Base-by-base conservation (phyloP, 1,139 yeast species). In the Suhomyces anneliseae region DNA sequence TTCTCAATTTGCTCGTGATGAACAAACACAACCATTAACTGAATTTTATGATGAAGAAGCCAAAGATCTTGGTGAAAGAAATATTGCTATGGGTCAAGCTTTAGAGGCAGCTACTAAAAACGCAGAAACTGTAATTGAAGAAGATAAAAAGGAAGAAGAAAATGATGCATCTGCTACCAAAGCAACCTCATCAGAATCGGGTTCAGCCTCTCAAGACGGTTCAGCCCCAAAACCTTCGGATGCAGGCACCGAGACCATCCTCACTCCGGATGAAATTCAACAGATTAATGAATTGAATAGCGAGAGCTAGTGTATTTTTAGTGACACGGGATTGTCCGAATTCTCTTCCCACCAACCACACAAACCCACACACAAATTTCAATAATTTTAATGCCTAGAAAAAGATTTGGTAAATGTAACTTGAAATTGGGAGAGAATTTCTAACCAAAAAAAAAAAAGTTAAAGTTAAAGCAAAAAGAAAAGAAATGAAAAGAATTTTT, bases 1-100 rank as follows among this genome's bases (percentile, higher is more conserved):
- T 4, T 87, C 96, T 0, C 87, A 87, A 59, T 81, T 78, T 60
- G 90, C 92, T 8, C 79, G 95, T 53, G 98, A 93, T 64, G 83
- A 82, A 58, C 76, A 73, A 39, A 75, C 87, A 46, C 84, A 81
- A 57, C 83, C 83, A 3, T 85, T 78, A 47, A 82, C 79, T 56
- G 95, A 85, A 61, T 85, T 79, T 59, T 87, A 82, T 57, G 87
- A 82, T 43, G 82, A 76, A 45, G 86, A 81, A 44, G 83, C 79
- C 45, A 78, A 77, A 53, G 81, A 79, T 44, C 64, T 63, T 39
- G 80, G 77, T 7, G 78, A 72, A 38, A 60, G 56, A 43, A 62
- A 72, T 52, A 64, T 73, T 27, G 40, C 44, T 31, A 31, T 44
- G 39, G 45, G 42, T 15, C 36, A 43, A n/a, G 38, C 42, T 8